These are phyloP conservation scores for Anthostomella pinea DNA, from an alignment of 2,329 filamentous ascomycete species.

Conservation along the genomic window DNA sequence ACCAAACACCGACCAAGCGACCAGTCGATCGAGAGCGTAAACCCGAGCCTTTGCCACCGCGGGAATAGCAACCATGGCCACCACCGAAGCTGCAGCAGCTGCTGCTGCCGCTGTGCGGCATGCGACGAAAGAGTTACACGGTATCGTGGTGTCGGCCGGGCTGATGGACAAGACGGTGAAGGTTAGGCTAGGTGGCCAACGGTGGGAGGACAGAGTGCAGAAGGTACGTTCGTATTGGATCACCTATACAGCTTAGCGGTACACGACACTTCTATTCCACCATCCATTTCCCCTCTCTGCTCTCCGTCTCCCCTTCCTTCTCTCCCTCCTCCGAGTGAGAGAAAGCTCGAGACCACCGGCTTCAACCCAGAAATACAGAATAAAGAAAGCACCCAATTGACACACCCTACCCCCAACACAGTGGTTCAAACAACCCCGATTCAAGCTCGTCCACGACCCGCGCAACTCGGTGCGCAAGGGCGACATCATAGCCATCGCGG, in stretches of 20 bases:
- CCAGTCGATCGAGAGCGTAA: slow-evolving; percentile 6
- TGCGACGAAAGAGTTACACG: slow-evolving; percentile 53
- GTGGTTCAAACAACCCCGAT: slow-evolving; percentile 63
- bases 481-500: slow-evolving; percentile 70
- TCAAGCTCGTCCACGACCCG: slow-evolving; percentile 76
- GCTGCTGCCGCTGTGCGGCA: slow-evolving; percentile 33
- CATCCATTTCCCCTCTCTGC: too few relatives aligned
- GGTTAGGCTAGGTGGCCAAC: slow-evolving; percentile 67
- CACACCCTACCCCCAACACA: slow-evolving; percentile 28
- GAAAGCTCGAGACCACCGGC: too few relatives aligned
- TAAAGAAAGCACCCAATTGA: too few relatives aligned
- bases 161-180: slow-evolving; percentile 78
- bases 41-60: neutral
- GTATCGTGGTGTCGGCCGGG: slow-evolving; percentile 74
- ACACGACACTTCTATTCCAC: too few relatives aligned
- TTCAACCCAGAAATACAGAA: too few relatives aligned
- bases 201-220: slow-evolving; percentile 69
- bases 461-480: slow-evolving; percentile 69
- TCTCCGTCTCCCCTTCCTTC: neutral
- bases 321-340: neutral
- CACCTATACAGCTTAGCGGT: slow-evolving; percentile 3
- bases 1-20: neutral
- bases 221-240: slow-evolving; percentile 53
- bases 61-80: slow-evolving; percentile 1
- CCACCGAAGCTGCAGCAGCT: slow-evolving; percentile 10